These are phyloP conservation scores for Bruguiera gymnorhiza DNA, from an alignment of 345 rosid species.

Conservation along the genomic window DNA sequence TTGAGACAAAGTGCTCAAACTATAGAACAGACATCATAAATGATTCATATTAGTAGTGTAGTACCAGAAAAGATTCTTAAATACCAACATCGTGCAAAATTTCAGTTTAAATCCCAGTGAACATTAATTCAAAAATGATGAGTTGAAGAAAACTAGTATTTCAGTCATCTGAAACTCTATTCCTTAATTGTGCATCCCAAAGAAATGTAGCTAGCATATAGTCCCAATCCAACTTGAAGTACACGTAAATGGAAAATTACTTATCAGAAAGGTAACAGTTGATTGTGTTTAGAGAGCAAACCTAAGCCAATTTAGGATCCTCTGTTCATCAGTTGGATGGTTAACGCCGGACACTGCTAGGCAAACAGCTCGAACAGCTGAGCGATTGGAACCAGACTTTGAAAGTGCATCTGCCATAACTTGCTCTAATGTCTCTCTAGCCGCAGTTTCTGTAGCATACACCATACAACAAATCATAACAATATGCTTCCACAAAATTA, in stretches of 20 bases:
- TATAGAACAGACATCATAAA: background rate
- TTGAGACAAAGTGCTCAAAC: background rate
- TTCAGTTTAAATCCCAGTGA: no score
- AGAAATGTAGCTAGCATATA: no score
- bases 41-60: background rate
- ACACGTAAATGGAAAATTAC: background rate
- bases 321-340: constrained; percentile 80
- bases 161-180: no score
- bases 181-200: no score
- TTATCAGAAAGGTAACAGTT: no score
- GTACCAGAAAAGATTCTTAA: no score
- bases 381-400: constrained; percentile 58
- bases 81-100: no score
- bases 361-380: constrained; percentile 82
- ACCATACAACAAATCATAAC: background rate
- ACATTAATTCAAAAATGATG: no score
- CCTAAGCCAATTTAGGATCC: constrained; percentile 87
- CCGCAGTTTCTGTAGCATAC: constrained; percentile 59
- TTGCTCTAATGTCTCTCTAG: constrained; percentile 77
- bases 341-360: constrained; percentile 96
- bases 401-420: constrained; percentile 85
- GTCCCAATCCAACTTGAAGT: no score
- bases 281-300: constrained; percentile 18
- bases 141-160: no score
- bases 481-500: no score